These are phyloP conservation scores for Cyclotella kingstonii DNA, from an alignment of 108 stramenopile genomes.

Conservation along the genomic window DNA sequence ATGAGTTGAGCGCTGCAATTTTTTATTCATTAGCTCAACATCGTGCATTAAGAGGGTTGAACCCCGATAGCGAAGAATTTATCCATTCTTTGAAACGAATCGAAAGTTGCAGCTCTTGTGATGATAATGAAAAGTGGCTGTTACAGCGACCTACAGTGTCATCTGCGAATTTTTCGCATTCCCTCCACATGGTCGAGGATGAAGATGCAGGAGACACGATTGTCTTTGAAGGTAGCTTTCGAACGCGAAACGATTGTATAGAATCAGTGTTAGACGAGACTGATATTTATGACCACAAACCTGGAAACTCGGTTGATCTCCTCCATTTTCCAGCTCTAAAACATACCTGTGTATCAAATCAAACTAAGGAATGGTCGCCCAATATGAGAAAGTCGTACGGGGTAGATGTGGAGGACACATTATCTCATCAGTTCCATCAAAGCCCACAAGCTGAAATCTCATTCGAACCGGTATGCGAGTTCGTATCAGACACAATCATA, in stretches of 20 bases:
- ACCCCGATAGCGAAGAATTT: conserved; percentile 81
- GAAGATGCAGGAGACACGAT: conserved; percentile 23
- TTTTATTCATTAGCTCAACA: conserved; percentile 94
- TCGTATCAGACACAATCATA: conserved; percentile 58
- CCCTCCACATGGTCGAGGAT: conserved; percentile 4
- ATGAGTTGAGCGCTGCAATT: conserved; percentile 93
- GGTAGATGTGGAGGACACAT: neutral
- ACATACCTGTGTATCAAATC: neutral
- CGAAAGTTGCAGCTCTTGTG: neutral
- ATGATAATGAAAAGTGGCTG: neutral
- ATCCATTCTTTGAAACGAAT: conserved; percentile 61
- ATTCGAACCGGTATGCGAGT: conserved; percentile 70
- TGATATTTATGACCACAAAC: conserved; percentile 42
- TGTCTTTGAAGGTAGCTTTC: conserved; percentile 11
- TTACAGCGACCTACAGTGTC: neutral
- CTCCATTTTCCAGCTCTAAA: conserved; percentile 18
- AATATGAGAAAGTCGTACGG: too few relatives aligned
- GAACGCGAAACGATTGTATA: conserved; percentile 8
- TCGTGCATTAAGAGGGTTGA: conserved; percentile 81
- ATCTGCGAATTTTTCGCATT: too few relatives aligned
- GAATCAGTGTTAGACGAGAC: conserved; percentile 46
- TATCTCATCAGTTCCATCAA: neutral
- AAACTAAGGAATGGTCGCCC: neutral
- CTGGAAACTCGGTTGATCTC: conserved; percentile 32
- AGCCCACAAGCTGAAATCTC: conserved; percentile 6